Conservation (phyloP, 441 rosid species). For the Croton setiger region DNA sequence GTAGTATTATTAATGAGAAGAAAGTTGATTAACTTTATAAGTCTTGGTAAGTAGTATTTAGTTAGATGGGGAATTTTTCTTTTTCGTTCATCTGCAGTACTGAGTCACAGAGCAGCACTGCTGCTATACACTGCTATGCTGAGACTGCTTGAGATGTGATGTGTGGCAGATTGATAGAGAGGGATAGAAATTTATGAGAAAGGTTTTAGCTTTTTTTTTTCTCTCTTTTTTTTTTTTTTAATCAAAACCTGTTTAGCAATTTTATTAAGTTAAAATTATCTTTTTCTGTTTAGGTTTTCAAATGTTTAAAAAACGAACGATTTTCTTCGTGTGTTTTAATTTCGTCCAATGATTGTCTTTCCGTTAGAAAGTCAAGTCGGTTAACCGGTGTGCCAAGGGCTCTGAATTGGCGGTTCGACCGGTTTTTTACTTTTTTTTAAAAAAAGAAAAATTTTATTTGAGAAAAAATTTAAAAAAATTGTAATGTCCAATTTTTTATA, state of each 20-base stretch:
- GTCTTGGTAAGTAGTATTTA: not conserved
- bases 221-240: not conserved
- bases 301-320: no score
- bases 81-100: constrained; percentile 25
- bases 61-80: not conserved
- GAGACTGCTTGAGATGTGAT: constrained; percentile 42
- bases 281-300: no score
- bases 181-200: constrained; percentile 6
- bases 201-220: not conserved
- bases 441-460: no score
- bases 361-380: no score
- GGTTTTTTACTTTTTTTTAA: no score
- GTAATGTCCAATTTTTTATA: no score
- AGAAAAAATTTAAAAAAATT: no score
- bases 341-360: no score
- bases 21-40: not conserved
- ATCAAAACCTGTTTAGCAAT: no score
- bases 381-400: no score
- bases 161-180: constrained; percentile 40
- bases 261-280: constrained; percentile 2
- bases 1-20: not conserved
- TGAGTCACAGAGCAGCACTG: constrained; percentile 33
- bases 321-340: no score
- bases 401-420: no score
- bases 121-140: constrained; percentile 35